Percentiles rank a stretch among this genome's conserved stretches.
These are phyloP conservation scores for Phaffia tasmanica DNA, from an alignment of 768 basidiomycete genomes.

Conservation along the genomic window DNA sequence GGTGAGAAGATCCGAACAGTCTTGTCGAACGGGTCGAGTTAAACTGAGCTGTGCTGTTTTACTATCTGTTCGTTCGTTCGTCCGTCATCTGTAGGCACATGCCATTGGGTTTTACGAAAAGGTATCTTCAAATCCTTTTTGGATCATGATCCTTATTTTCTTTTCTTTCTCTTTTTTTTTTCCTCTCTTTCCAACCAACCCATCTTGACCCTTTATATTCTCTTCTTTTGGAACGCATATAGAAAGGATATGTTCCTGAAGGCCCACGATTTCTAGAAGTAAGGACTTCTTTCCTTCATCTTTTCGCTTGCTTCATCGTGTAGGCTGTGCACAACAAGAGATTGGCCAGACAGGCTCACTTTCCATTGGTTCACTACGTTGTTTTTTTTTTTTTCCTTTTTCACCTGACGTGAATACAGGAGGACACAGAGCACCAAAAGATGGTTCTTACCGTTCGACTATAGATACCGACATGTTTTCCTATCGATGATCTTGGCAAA, in stretches of 20 bases:
- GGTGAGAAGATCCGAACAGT: neutral
- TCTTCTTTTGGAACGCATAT: too few relatives aligned
- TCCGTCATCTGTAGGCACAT: constrained; percentile 8
- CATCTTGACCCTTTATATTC: too few relatives aligned
- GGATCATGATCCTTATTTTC: neutral
- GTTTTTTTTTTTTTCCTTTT: neutral
- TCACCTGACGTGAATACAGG: neutral
- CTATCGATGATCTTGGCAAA: too few relatives aligned
- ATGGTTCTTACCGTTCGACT: constrained; percentile 15
- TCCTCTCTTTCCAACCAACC: too few relatives aligned
- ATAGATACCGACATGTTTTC: neutral
- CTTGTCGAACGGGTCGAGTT: neutral
- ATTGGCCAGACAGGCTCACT: neutral
- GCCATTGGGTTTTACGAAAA: constrained; percentile 22
- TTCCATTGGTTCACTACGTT: too few relatives aligned
- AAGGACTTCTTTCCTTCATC: neutral
- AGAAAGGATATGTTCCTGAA: constrained; percentile 15
- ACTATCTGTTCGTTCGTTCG: neutral
- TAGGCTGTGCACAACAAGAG: too few relatives aligned
- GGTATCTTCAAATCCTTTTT: too few relatives aligned
- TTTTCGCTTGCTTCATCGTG: too few relatives aligned
- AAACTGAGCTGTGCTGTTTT: neutral
- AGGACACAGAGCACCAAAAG: constrained; percentile 25
- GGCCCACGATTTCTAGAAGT: constrained; percentile 21
- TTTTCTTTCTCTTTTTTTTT: neutral